These are phyloP conservation scores for Agaricus sinodeliciosus DNA, from an alignment of 768 basidiomycete species.

Conservation along the genomic window DNA sequence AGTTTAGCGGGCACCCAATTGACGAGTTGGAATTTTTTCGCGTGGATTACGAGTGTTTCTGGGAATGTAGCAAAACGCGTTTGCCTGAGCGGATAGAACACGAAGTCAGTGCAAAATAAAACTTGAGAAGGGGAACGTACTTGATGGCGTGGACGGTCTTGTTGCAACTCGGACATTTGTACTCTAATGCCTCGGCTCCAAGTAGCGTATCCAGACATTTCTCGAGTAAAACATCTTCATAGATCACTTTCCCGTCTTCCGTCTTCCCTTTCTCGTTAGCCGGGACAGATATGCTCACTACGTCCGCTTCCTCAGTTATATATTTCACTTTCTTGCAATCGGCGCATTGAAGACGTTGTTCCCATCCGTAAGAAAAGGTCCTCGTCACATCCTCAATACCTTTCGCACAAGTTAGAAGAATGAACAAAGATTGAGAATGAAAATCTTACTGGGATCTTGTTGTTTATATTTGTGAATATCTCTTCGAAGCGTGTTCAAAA, in stretches of 20 bases:
- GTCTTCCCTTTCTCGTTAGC: constrained; percentile 49
- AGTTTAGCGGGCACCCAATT: constrained; percentile 97
- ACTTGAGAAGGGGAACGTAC: constrained; percentile 32
- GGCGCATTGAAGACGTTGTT: constrained; percentile 81
- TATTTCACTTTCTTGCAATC: constrained; percentile 81
- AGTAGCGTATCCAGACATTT: constrained; percentile 56
- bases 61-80: constrained; percentile 83
- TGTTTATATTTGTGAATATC: constrained; percentile 48
- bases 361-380: constrained; percentile 74
- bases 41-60: constrained; percentile 79
- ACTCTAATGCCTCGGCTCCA: constrained; percentile 66
- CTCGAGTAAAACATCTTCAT: constrained; percentile 52
- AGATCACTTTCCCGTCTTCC: constrained; percentile 57
- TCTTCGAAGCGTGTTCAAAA: constrained; percentile 67
- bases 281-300: constrained; percentile 76
- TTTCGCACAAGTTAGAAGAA: not conserved
- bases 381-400: constrained; percentile 55
- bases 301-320: constrained; percentile 66
- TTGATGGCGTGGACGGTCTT: constrained; percentile 65
- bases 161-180: constrained; percentile 70
- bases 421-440: not conserved
- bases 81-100: constrained; percentile 39
- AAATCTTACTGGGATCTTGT: constrained; percentile 22
- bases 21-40: constrained; percentile 90
- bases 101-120: not conserved